A percentile compares a stretch with the other conserved stretches of the same genome.
Conservation (phyloP, 768 basidiomycete species). For the Pulveroboletus sp. region DNA sequence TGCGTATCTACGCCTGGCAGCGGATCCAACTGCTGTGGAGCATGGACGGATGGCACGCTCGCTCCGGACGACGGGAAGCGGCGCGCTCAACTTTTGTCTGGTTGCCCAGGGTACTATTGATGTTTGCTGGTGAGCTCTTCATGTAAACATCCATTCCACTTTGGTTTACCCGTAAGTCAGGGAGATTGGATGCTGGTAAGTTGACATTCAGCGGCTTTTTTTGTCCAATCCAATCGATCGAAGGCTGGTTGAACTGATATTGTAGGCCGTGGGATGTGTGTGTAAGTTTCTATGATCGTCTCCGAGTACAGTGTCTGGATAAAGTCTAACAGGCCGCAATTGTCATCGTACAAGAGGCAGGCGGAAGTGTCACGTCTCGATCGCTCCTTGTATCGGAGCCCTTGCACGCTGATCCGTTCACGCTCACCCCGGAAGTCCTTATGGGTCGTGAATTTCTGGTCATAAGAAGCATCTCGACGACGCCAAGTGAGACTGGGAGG, state of each 20-base stretch:
- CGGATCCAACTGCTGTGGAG: conserved; percentile 50
- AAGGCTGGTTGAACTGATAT: neutral
- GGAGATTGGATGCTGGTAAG: conserved; percentile 75
- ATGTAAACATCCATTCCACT: neutral
- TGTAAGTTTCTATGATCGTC: conserved; percentile 31
- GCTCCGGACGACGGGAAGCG: conserved; percentile 76
- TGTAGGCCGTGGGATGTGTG: conserved; percentile 81
- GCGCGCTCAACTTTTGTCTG: conserved; percentile 74
- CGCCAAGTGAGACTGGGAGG: conserved; percentile 51
- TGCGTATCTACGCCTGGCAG: conserved; percentile 71
- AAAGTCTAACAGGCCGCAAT: conserved; percentile 57
- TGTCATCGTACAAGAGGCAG: conserved; percentile 86
- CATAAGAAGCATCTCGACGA: conserved; percentile 60
- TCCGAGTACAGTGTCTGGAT: neutral
- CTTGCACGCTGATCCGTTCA: conserved; percentile 38
- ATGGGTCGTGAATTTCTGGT: conserved; percentile 77
- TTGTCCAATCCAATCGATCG: neutral
- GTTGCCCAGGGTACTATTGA: conserved; percentile 91
- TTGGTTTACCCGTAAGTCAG: conserved; percentile 31
- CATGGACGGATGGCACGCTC: conserved; percentile 82
- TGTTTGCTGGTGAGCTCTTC: conserved; percentile 64
- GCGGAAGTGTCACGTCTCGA: conserved; percentile 68
- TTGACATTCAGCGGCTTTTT: neutral
- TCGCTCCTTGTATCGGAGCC: conserved; percentile 38
- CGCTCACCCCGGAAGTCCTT: conserved; percentile 63